Evolutionary conservation across 495 filamentous ascomycete species (phyloP).

Genomic region (Lentithecium fluviatile): DNA sequence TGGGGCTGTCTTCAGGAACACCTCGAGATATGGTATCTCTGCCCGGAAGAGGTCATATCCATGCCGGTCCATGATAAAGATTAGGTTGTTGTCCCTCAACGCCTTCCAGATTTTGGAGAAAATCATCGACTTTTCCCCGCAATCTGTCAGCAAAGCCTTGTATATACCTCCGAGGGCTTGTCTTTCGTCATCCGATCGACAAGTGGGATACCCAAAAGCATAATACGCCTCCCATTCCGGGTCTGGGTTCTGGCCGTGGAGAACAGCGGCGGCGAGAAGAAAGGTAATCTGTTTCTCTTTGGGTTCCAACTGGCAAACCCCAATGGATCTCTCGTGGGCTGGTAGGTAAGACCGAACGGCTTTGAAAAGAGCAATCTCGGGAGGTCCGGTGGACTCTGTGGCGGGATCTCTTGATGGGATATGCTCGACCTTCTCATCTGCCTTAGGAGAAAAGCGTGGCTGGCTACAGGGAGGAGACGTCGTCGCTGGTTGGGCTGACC

Average conservation of each 20-base stretch:
- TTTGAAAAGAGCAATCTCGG: not conserved
- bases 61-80: not conserved
- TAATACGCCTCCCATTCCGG: conserved; percentile 2
- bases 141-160: not conserved
- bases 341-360: not conserved
- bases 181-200: not conserved
- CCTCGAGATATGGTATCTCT: not conserved
- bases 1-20: not conserved
- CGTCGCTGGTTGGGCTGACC: not conserved
- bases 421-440: too few relatives aligned
- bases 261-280: not conserved
- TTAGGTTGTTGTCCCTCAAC: not conserved
- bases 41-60: not conserved
- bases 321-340: not conserved
- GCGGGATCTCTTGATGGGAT: too few relatives aligned
- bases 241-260: not conserved
- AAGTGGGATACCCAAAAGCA: conserved; percentile 5
- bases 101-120: conserved; percentile 9
- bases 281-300: not conserved
- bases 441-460: too few relatives aligned
- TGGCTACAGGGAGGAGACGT: too few relatives aligned
- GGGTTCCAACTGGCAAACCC: not conserved
- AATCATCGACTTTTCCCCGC: not conserved
- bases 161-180: conserved; percentile 1
- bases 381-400: not conserved